Conservation (phyloP, 768 basidiomycete species). For the Podaxis carcinomalis region DNA sequence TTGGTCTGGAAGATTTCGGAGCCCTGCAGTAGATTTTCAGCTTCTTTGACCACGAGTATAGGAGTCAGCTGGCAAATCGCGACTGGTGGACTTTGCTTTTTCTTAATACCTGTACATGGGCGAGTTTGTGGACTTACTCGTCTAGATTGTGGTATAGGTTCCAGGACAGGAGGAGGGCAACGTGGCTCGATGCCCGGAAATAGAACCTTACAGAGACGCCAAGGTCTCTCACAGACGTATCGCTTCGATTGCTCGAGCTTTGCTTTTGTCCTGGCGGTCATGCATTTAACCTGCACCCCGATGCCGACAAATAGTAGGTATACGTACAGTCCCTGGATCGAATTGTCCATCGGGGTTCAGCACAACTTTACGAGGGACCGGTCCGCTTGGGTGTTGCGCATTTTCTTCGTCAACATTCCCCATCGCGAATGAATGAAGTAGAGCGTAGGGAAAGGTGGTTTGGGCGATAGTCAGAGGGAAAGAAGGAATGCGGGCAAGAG, state of each 20-base stretch:
- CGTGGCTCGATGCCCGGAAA: not conserved
- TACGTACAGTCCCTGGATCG: conserved; percentile 4
- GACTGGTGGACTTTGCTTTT: not conserved
- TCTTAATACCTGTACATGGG: not conserved
- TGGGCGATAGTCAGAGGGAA: not conserved
- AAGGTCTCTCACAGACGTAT: not conserved
- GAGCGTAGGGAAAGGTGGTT: not conserved
- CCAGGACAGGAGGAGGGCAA: not conserved
- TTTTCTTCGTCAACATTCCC: conserved; percentile 4
- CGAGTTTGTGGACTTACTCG: not conserved
- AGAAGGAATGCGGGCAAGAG: not conserved
- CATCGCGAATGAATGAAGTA: not conserved
- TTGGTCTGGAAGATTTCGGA: too few relatives aligned
- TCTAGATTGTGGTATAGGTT: not conserved
- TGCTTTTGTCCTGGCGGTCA: not conserved
- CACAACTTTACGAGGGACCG: not conserved
- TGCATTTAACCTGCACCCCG: not conserved
- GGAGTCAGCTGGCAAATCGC: not conserved
- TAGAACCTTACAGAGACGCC: not conserved
- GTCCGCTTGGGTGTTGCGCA: not conserved
- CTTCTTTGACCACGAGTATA: not conserved
- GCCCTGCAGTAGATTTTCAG: not conserved
- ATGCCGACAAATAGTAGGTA: not conserved
- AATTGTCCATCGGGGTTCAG: not conserved
- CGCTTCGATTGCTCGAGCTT: not conserved